Evolutionary conservation across 306 rosid genomes (phyloP), one percentile per base, ranked within the genome.

Genomic region (Trifolium dubium): DNA sequence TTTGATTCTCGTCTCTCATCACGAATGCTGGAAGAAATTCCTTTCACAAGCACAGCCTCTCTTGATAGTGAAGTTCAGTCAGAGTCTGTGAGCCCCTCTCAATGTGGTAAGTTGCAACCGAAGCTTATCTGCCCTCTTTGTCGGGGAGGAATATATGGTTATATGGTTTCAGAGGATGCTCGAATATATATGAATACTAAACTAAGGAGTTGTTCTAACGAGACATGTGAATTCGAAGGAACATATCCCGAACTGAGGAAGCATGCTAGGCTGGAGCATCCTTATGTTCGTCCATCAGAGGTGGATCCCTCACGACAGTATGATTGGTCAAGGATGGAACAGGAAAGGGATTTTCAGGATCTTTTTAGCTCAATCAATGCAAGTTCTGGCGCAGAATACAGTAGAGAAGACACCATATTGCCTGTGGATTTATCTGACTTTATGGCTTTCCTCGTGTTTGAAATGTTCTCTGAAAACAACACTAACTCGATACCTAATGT

Each of bases 241-340:
- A 81, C 87, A 8, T 90, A 92, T 70, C 76, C 85, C 18, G 93
- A 89, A 83, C 86, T 92, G 60, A 81, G 98, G 87, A 85, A 81
- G 80, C 98, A 92, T 76, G 93, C 96, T 5, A 82, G 98, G 83
- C 74, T 90, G 60, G 89, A 83, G 65, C 98, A 92, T 79, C 98
- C 98, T 13, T 69, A 61, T 68, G 85, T 75, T 69, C 82, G 96
- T 54, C 98, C 98, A 43, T 43, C 90, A 6, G 96, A 86, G 78
- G 90, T 88, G 66, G 96, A 89, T 76, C 89, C 90, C 34, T 59
- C 63, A 1, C 83, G 90, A 17, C 82, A 55, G 53, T 64, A 55
- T 29, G 92, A 89, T 72, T 92, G 98, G 98, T 53, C 31, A 8
- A 88, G 92, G 85, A 79, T 85, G 90, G 92, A 86, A 80, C 85